Percentiles rank a stretch among this genome's conserved stretches.
Conservation (phyloP, 1,139 yeast species). For the Kodamaea sp. region DNA sequence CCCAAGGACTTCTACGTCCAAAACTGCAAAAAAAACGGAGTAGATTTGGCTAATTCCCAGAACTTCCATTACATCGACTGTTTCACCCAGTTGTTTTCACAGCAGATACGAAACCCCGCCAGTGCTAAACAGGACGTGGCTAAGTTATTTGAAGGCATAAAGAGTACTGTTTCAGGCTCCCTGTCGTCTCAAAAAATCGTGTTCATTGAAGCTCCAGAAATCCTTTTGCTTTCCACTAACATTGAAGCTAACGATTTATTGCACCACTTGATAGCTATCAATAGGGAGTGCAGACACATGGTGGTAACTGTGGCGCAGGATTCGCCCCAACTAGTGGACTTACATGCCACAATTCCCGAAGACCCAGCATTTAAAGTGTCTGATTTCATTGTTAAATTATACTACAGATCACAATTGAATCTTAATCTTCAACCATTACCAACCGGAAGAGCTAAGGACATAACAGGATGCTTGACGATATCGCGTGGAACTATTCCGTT, state of each 20-base stretch:
- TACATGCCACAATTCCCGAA: slow-evolving; percentile 24
- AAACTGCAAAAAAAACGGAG: slow-evolving; percentile 46
- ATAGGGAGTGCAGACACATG: slow-evolving; percentile 34
- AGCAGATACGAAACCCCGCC: slow-evolving; percentile 25
- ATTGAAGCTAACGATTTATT: slow-evolving; percentile 36
- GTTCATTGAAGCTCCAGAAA: slow-evolving; percentile 51
- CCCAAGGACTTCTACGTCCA: slow-evolving; percentile 36
- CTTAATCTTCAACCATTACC: slow-evolving; percentile 62
- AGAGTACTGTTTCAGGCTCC: slow-evolving; percentile 9
- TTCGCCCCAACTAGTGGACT: slow-evolving; percentile 41
- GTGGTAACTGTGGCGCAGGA: slow-evolving; percentile 38
- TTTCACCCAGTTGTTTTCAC: slow-evolving; percentile 42
- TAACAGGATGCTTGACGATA: slow-evolving; percentile 70
- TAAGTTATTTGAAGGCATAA: slow-evolving; percentile 22
- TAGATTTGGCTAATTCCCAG: slow-evolving; percentile 30
- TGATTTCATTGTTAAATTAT: slow-evolving; percentile 48
- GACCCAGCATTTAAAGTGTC: slow-evolving; percentile 42
- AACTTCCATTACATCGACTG: slow-evolving; percentile 48
- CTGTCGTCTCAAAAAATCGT: slow-evolving; percentile 24
- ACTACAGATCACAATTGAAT: slow-evolving; percentile 52
- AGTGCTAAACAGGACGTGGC: slow-evolving; percentile 17
- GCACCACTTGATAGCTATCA: slow-evolving; percentile 35
- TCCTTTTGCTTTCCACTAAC: slow-evolving; percentile 46
- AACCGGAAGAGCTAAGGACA: slow-evolving; percentile 83
- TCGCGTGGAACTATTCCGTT: slow-evolving; percentile 51